These are phyloP conservation scores for Zygosaccharomyces pseudorouxii DNA, from an alignment of 805 yeast species.

Conservation along the genomic window DNA sequence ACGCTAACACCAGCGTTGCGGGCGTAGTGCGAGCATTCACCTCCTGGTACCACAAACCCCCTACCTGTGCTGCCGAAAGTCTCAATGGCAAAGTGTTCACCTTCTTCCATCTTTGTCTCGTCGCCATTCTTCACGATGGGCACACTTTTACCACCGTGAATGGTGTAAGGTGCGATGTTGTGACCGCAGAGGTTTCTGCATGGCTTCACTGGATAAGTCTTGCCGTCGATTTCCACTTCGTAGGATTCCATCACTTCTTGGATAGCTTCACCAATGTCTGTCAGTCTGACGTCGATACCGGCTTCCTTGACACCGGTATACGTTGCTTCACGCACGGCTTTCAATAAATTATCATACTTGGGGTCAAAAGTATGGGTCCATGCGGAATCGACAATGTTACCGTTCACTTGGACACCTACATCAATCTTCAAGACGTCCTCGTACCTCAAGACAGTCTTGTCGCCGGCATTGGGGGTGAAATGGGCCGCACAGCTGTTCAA, in stretches of 20 bases:
- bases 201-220: constrained; percentile 76
- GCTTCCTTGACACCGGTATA: constrained; percentile 89
- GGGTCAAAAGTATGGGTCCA: constrained; percentile 86
- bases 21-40: constrained; percentile 95
- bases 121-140: constrained; percentile 95
- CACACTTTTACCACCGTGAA: constrained; percentile 94
- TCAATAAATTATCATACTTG: constrained; percentile 71
- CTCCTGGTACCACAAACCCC: constrained; percentile 79
- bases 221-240: constrained; percentile 87
- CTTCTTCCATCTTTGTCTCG: constrained; percentile 97
- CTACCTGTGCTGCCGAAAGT: constrained; percentile 97
- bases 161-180: constrained; percentile 74
- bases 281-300: constrained; percentile 91
- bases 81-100: constrained; percentile 96
- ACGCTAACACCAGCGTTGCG: constrained; percentile 42
- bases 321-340: constrained; percentile 90
- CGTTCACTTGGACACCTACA: constrained; percentile 94
- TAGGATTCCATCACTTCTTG: constrained; percentile 97
- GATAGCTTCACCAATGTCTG: constrained; percentile 92
- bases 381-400: constrained; percentile 91
- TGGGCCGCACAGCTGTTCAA: constrained; percentile 95
- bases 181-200: constrained; percentile 94
- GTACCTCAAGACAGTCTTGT: constrained; percentile 68
- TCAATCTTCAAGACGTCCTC: constrained; percentile 97
- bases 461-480: constrained; percentile 95